Evolutionary conservation across 495 filamentous ascomycete species (phyloP).

Genomic region (Penicillium daleae): DNA sequence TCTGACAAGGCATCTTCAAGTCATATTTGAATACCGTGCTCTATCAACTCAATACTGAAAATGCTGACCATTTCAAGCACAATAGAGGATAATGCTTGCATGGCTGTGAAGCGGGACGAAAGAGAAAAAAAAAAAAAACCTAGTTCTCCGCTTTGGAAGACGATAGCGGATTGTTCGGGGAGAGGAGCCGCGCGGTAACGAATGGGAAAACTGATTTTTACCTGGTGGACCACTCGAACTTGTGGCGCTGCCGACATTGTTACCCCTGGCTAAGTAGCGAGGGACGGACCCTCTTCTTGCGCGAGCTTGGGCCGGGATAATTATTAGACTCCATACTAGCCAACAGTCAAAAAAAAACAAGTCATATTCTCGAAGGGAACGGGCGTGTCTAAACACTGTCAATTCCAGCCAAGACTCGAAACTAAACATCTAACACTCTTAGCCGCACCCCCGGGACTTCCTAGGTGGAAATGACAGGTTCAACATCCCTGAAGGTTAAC

Average conservation of each 20-base stretch:
- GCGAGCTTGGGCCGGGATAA: not conserved
- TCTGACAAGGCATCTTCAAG: no score
- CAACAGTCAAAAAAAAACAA: not conserved
- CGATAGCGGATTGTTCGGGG: conserved; percentile 25
- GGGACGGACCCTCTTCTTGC: not conserved
- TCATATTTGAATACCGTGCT: no score
- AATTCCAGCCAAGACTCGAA: not conserved
- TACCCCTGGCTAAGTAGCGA: conserved; percentile 5
- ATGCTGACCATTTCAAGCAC: not conserved
- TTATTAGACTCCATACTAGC: not conserved
- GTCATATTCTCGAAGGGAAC: not conserved
- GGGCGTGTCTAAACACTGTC: not conserved
- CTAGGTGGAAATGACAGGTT: conserved; percentile 13
- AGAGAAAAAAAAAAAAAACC: conserved; percentile 19
- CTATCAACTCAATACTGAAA: no score
- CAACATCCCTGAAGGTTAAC: conserved; percentile 8
- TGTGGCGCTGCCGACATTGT: conserved; percentile 6
- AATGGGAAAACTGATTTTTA: conserved; percentile 9
- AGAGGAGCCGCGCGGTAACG: conserved; percentile 33
- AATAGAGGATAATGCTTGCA: not conserved
- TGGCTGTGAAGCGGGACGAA: not conserved
- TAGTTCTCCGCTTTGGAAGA: conserved; percentile 25
- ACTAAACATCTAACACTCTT: not conserved
- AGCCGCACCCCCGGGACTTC: not conserved
- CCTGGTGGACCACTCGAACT: conserved; percentile 7